phyloP scores from a whole-genome alignment of 148 eudicot species.

The Talinum fruticosum region DNA sequence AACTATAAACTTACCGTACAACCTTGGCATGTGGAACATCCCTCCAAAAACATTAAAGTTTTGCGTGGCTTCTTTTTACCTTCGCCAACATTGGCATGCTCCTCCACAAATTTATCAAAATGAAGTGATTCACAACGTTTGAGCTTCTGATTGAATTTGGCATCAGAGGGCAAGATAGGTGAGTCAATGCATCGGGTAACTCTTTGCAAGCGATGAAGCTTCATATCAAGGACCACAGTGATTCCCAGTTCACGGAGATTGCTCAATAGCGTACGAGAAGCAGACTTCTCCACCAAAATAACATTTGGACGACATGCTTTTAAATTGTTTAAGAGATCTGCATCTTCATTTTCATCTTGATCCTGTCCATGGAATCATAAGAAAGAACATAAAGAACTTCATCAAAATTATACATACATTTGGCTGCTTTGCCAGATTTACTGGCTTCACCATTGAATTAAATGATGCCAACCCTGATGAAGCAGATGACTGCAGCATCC shows the following conservation, averaged over 20 bases:
- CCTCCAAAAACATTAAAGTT: constrained; percentile 91
- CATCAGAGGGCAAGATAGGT: constrained; percentile 62
- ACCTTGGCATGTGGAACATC: constrained; percentile 66
- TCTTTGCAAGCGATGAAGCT: constrained; percentile 82
- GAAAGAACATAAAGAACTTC: neutral
- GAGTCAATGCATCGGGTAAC: constrained; percentile 85
- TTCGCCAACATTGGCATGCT: constrained; percentile 50
- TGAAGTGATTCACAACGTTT: constrained; percentile 62
- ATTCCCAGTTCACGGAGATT: constrained; percentile 62
- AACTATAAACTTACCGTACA: constrained; percentile 59
- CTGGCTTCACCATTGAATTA: constrained; percentile 42
- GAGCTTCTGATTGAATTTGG: constrained; percentile 47
- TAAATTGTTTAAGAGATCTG: constrained; percentile 45
- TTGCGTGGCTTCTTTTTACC: constrained; percentile 70
- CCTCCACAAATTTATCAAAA: constrained; percentile 80
- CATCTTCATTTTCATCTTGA: constrained; percentile 39
- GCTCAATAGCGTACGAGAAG: constrained; percentile 71
- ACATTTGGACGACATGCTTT: constrained; percentile 70
- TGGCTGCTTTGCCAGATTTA: neutral
- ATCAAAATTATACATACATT: neutral
- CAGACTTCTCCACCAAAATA: constrained; percentile 83
- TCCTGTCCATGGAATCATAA: constrained; percentile 33
- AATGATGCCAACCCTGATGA: constrained; percentile 75
- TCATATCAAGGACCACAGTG: constrained; percentile 90
- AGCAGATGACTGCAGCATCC: constrained; percentile 61